Base-by-base conservation (phyloP, 2,329 filamentous ascomycete species). In the Arthrobotrys megalospora region DNA sequence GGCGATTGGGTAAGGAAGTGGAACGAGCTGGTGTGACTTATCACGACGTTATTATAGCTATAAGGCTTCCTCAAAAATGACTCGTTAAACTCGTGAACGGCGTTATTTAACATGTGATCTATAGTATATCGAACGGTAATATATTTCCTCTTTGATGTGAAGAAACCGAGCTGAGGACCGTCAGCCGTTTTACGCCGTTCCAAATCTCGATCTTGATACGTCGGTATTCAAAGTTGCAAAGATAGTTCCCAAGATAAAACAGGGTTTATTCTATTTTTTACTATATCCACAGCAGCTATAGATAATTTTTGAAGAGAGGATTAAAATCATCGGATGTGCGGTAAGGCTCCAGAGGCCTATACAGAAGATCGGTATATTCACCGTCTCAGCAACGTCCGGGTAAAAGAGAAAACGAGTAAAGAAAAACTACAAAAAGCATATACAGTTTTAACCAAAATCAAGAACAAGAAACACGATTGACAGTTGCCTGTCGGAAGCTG, bases 191-290 rank as follows among this genome's bases (percentile, higher is more conserved):
- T 63, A 63, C 24, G 60, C 36, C n/a, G 36, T 11, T 43, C 6
- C 14, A 11, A 3, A 58, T 70, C 52, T 50, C 32, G 14, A 67
- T 16, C 8, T 34, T 24, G 64, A 24, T 32, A 38, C 41, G 52
- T n/a, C n/a, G 24, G 60, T 43, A 19, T 34, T 34, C 45, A 53
- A 28, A 47, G 19, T 45, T 48, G 41, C n/a, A 45, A 66, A 19
- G 24, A 38, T 45, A 6, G 16, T 47, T 60, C 34, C 58, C 62
- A 24, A 24, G 34, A 65, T 55, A 63, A 53, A 72, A 47, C 58
- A 43, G 55, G 28, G 58, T 72, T 66, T 12, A 73, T 65, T 73
- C 62, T 60, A 58, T 65, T 72, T 64, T 72, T 73, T 50, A 63
- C 36, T 72, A 73, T 73, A 65, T 73, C 69, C 69, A 73, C 45